These are phyloP conservation scores for Jamesozyma spencerorum DNA, from an alignment of 805 yeast genomes.

Conservation along the genomic window DNA sequence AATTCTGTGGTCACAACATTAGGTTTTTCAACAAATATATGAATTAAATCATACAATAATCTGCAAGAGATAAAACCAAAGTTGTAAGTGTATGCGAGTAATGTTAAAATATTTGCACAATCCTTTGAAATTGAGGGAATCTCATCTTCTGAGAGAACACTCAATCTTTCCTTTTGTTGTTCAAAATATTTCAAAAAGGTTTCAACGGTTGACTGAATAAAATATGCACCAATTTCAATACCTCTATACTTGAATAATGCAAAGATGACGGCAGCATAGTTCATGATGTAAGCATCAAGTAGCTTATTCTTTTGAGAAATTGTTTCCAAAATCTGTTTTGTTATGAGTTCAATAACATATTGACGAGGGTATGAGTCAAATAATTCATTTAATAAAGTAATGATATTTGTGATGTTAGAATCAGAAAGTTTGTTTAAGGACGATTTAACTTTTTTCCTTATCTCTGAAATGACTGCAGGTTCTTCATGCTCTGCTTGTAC, in stretches of 20 bases:
- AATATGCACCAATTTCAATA: slow-evolving; percentile 79
- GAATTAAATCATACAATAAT: slow-evolving; percentile 69
- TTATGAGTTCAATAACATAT: slow-evolving; percentile 61
- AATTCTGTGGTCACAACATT: slow-evolving; percentile 71
- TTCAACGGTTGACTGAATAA: slow-evolving; percentile 74
- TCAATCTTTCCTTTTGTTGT: slow-evolving; percentile 7
- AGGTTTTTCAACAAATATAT: slow-evolving; percentile 41
- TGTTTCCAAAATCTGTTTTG: slow-evolving; percentile 54
- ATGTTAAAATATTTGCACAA: slow-evolving; percentile 57
- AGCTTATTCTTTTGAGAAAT: slow-evolving; percentile 55
- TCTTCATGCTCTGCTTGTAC: slow-evolving; percentile 31
- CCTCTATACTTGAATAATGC: slow-evolving; percentile 76
- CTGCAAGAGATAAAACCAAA: slow-evolving; percentile 68
- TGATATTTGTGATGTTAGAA: slow-evolving; percentile 63
- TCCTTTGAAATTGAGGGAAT: slow-evolving; percentile 31
- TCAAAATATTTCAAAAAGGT: slow-evolving; percentile 41
- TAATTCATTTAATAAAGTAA: slow-evolving; percentile 55
- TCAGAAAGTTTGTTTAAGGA: slow-evolving; percentile 84
- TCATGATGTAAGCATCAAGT: slow-evolving; percentile 67
- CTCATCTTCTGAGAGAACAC: slow-evolving; percentile 7
- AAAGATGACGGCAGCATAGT: slow-evolving; percentile 68
- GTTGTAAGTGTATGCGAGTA: slow-evolving; percentile 67
- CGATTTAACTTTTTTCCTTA: slow-evolving; percentile 66
- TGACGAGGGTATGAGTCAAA: slow-evolving; percentile 67
- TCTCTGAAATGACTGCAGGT: slow-evolving; percentile 38